Percentiles rank a stretch among this genome's conserved stretches.
phyloP scores from a whole-genome alignment of 495 filamentous ascomycete species.

The Aspergillus heteromorphus region DNA sequence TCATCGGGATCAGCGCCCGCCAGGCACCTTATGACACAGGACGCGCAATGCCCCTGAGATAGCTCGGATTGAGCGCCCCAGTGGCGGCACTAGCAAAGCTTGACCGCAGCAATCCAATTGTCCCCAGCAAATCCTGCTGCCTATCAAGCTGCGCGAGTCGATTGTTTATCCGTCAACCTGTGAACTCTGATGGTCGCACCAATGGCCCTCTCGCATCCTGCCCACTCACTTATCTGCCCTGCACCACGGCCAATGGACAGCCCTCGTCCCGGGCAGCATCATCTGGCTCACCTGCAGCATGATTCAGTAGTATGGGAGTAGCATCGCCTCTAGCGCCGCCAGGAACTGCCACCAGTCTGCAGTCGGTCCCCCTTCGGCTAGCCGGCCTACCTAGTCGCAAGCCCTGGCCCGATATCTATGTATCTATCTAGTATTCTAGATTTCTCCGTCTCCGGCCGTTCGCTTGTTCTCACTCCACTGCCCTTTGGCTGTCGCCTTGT shows the following conservation, averaged over 20 bases:
- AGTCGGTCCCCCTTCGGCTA: background rate
- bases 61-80: background rate
- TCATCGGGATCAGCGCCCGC: background rate
- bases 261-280: background rate
- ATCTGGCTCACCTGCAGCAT: background rate
- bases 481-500: background rate
- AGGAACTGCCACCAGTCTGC: too few relatives aligned
- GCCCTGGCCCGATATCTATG: background rate
- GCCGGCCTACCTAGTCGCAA: background rate
- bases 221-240: background rate
- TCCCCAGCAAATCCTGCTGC: background rate
- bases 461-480: too few relatives aligned
- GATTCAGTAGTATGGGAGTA: too few relatives aligned
- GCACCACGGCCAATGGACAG: background rate
- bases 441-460: background rate
- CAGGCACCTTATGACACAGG: background rate
- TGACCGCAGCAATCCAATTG: background rate
- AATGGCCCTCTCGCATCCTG: background rate
- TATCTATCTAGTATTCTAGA: background rate
- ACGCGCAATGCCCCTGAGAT: slow-evolving; percentile 4
- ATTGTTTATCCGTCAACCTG: background rate
- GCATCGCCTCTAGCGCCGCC: too few relatives aligned
- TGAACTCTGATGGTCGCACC: background rate
- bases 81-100: background rate
- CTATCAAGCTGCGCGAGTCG: background rate